Base-by-base conservation (phyloP, 495 filamentous ascomycete species). In the Penicillium diatomitis region DNA sequence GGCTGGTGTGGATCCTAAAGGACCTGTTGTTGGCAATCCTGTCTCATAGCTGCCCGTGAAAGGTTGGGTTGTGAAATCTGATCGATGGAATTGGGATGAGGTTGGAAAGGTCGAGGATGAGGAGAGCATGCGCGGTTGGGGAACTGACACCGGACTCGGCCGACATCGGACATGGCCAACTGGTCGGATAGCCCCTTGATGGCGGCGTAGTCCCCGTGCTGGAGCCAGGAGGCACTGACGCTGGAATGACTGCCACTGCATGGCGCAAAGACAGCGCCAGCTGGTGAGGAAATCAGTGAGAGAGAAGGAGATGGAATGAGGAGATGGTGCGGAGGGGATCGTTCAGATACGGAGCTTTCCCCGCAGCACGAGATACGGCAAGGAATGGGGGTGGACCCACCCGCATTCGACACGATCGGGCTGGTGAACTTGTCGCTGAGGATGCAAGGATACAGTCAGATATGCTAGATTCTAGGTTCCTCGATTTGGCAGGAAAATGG, bases 31-130 rank as follows among this genome's bases (percentile, higher is more conserved):
- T n/a, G 78, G 81, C 27, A 77, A 65, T 20, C 73, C 76, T 8
- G 88, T 74, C 55, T 94, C 88, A 74, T 95, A 95, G 64, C 73
- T 81, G 28, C 79, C 77, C 4, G 85, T 85, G 62, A 81, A 96
- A 8, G 79, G 76, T 49, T 85, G 81, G 41, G 66, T 73, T 42
- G 73, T 71, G 52, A 85, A 85, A 58, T 86, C 81, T 5, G 79
- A 82, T 20, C 79, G 73, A 54, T 74, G 67, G 50, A 79, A 85
- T 45, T 81, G 75, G n/a, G 77, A 75, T 0, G 56, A 64, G 0
- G 66, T 66, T 46, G 66, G 65, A 28, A 64, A 70, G 9, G 45
- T 53, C 1, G 66, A 57, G 6, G 64, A 60, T 45, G 62, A 68
- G 31, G 60, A 62, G 8, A 74, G 41, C 11, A 38, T 46, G 33